These are phyloP conservation scores for Annulohypoxylon truncatum DNA, from an alignment of 2,329 filamentous ascomycete genomes.

Conservation along the genomic window DNA sequence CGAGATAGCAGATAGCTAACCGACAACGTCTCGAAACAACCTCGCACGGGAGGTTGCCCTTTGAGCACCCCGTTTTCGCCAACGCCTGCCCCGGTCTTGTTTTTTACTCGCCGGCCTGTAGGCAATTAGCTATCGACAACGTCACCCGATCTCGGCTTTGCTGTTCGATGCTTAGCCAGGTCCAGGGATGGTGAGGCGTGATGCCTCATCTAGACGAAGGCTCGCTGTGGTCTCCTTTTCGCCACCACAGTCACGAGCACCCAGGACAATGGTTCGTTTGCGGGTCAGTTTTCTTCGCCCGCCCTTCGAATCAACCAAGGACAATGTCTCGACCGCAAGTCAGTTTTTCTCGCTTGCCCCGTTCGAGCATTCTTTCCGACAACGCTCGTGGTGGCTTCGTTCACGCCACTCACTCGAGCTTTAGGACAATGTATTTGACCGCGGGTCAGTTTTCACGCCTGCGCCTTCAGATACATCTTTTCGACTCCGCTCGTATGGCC, in stretches of 20 bases:
- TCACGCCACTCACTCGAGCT: slow-evolving; percentile 23
- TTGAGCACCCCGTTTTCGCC: too few species aligned
- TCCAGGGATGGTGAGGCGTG: not conserved
- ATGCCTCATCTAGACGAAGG: not conserved
- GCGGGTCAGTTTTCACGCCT: too few species aligned
- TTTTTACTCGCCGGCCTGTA: too few species aligned
- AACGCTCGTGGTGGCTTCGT: slow-evolving; percentile 2
- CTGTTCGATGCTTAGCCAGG: not conserved
- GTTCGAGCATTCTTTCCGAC: slow-evolving; percentile 23
- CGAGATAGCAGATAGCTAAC: not conserved
- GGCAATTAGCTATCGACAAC: too few species aligned
- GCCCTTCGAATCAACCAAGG: slow-evolving; percentile 27
- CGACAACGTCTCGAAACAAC: too few species aligned
- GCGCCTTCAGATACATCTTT: not conserved
- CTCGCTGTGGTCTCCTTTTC: not conserved
- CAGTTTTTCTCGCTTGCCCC: slow-evolving; percentile 24
- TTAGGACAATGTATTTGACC: too few species aligned
- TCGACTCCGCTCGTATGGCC: slow-evolving; percentile 19
- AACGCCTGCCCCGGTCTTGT: too few species aligned
- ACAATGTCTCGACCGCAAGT: slow-evolving; percentile 28
- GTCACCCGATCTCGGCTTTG: not conserved
- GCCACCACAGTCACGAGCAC: not conserved
- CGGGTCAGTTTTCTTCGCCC: slow-evolving; percentile 13
- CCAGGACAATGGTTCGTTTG: slow-evolving; percentile 16
- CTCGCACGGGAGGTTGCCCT: too few species aligned